Evolutionary conservation across 2,329 filamentous ascomycete genomes (phyloP).

Genomic region (Fusarium haematococcum): DNA sequence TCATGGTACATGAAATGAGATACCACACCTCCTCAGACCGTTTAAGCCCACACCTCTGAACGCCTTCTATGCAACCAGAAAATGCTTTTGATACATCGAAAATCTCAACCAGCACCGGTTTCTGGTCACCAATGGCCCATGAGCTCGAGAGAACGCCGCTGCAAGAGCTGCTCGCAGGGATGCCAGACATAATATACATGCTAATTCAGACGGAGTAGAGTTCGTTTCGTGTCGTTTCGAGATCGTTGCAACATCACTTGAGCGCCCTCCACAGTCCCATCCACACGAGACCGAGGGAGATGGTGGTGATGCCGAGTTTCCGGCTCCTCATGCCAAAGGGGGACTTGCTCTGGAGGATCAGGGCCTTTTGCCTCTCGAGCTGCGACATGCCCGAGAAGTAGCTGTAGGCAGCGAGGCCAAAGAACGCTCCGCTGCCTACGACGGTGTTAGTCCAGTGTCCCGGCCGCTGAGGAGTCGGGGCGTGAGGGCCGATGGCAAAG

Average conservation of each 20-base stretch:
- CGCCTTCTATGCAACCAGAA: conserved; percentile 1
- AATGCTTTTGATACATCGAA: not conserved
- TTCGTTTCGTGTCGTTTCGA: conserved; percentile 11
- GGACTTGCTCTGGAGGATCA: conserved; percentile 76
- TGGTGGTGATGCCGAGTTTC: conserved; percentile 73
- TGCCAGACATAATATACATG: conserved; percentile 1
- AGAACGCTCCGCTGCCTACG: conserved; percentile 78
- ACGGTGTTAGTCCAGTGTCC: conserved; percentile 26
- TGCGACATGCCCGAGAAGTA: conserved; percentile 81
- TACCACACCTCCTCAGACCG: not conserved
- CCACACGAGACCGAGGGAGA: conserved; percentile 75
- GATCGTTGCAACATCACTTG: conserved; percentile 45
- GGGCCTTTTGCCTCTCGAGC: conserved; percentile 73
- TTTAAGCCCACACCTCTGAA: not conserved
- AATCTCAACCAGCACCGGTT: not conserved
- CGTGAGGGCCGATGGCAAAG: conserved; percentile 8
- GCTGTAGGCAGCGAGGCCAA: conserved; percentile 81
- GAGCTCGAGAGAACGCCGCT: not conserved
- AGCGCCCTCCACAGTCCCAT: conserved; percentile 78
- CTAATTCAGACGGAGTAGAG: conserved; percentile 14
- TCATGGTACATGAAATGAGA: not conserved
- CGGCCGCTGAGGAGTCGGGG: conserved; percentile 4
- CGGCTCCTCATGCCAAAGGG: conserved; percentile 80
- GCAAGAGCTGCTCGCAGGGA: not conserved
- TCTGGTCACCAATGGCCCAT: not conserved